Percentiles rank a stretch among this genome's conserved stretches.
phyloP scores from a whole-genome alignment of 2,329 filamentous ascomycete species.

The Acrocalymma vagum region DNA sequence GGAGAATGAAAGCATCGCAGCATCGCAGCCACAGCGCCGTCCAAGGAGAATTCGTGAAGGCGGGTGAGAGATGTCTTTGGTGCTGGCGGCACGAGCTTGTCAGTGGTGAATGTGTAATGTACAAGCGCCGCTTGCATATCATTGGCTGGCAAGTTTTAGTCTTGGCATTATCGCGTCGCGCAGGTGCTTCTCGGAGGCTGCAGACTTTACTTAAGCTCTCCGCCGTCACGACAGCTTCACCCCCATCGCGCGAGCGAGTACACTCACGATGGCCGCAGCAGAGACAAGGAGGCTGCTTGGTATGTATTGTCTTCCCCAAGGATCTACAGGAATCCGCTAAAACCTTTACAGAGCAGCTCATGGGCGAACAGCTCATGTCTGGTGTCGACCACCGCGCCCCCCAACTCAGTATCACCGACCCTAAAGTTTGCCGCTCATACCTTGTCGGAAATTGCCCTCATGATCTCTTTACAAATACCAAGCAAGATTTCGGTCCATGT shows the following conservation, averaged over 20 bases:
- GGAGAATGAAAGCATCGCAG: slow-evolving; percentile 54
- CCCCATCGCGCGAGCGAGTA: slow-evolving; percentile 8
- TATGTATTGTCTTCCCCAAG: slow-evolving; percentile 47
- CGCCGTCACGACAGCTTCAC: slow-evolving; percentile 9
- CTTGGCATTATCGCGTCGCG: slow-evolving; percentile 28
- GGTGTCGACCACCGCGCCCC: slow-evolving; percentile 78
- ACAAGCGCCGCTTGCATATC: slow-evolving; percentile 18
- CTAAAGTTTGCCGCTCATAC: slow-evolving; percentile 94
- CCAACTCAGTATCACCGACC: slow-evolving; percentile 87
- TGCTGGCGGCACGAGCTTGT: no score
- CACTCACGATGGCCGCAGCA: slow-evolving; percentile 84
- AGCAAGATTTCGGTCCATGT: slow-evolving; percentile 93
- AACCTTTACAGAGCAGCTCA: slow-evolving; percentile 77
- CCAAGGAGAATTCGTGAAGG: slow-evolving; percentile 10
- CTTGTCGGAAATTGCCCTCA: slow-evolving; percentile 94
- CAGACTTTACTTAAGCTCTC: slow-evolving; percentile 7
- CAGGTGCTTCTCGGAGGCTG: slow-evolving; percentile 26
- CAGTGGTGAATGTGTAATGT: slow-evolving; percentile 12
- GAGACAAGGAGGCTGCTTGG: slow-evolving; percentile 97
- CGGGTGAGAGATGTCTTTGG: slow-evolving; percentile 4
- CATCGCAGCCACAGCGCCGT: slow-evolving; percentile 41
- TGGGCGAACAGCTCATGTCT: slow-evolving; percentile 77
- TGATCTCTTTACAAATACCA: slow-evolving; percentile 99
- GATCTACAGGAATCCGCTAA: slow-evolving; percentile 17
- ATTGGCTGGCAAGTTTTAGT: slow-evolving; percentile 25